phyloP scores from a whole-genome alignment of 208 protist genomes.

The Spironucleus salmonicida region DNA sequence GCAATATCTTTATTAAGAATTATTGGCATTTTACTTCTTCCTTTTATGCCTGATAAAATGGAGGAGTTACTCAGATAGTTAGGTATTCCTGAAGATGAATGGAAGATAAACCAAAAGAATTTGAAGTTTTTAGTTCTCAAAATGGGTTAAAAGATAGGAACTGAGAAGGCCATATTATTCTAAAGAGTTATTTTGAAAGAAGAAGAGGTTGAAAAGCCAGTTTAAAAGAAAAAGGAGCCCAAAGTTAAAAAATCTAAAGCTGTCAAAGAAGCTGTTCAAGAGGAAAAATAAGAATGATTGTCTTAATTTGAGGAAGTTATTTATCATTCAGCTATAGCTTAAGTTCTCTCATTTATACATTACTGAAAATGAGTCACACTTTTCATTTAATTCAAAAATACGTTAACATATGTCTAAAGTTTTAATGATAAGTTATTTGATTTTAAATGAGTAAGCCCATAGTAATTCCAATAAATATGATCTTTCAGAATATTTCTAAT shows the following conservation, averaged over 20 bases:
- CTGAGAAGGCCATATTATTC: background rate
- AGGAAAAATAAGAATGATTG: too few species aligned
- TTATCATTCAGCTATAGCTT: too few species aligned
- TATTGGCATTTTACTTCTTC: conserved; percentile 1
- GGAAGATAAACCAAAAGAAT: background rate
- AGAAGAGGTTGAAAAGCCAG: background rate
- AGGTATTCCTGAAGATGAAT: background rate
- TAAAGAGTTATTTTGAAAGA: background rate
- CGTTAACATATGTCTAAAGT: too few species aligned
- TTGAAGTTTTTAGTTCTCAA: background rate
- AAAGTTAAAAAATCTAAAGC: background rate
- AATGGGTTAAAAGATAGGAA: background rate
- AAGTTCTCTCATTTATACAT: too few species aligned
- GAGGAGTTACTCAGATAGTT: background rate
- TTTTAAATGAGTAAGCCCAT: too few species aligned
- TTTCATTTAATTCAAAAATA: too few species aligned
- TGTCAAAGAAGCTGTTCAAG: too few species aligned
- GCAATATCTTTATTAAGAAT: background rate
- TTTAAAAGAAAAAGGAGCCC: background rate
- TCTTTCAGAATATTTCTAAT: too few species aligned
- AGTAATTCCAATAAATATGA: too few species aligned
- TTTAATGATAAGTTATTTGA: too few species aligned
- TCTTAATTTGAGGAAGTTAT: too few species aligned
- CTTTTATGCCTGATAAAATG: conserved; percentile 19
- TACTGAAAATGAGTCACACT: too few species aligned